phyloP scores from a whole-genome alignment of 106 monocot genomes.

The Allium sativum region DNA sequence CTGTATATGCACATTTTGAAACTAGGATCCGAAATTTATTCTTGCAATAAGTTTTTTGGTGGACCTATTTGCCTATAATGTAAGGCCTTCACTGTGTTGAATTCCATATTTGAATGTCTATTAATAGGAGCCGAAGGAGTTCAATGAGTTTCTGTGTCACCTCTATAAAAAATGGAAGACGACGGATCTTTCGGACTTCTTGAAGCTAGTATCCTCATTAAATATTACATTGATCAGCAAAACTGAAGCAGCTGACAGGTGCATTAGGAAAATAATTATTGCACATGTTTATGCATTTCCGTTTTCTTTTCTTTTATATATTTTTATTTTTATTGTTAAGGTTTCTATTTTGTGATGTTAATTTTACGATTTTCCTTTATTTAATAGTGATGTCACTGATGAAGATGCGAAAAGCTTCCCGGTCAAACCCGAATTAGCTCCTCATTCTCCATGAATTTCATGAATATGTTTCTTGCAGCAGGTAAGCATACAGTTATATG shows the following conservation, averaged over 20 bases:
- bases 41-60: too few relatives aligned
- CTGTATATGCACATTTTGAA: too few relatives aligned
- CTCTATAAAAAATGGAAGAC: conserved; percentile 45
- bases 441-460: too few relatives aligned
- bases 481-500: too few relatives aligned
- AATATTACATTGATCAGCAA: conserved; percentile 68
- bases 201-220: conserved; percentile 43
- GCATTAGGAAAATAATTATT: background rate
- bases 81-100: too few relatives aligned
- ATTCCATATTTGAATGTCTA: too few relatives aligned
- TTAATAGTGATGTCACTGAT: conserved; percentile 66
- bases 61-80: too few relatives aligned
- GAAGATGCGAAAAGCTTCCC: conserved; percentile 50
- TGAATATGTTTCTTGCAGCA: too few relatives aligned
- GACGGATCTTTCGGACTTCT: conserved; percentile 47
- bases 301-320: background rate
- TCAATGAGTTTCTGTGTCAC: conserved; percentile 45
- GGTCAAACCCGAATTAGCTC: conserved; percentile 30
- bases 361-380: background rate
- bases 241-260: conserved; percentile 84
- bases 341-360: background rate
- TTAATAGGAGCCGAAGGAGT: conserved; percentile 66
- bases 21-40: too few relatives aligned
- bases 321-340: background rate
- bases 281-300: too few relatives aligned